Conservation (phyloP, 2,329 filamentous ascomycete species). For the Penicillium sp. region DNA sequence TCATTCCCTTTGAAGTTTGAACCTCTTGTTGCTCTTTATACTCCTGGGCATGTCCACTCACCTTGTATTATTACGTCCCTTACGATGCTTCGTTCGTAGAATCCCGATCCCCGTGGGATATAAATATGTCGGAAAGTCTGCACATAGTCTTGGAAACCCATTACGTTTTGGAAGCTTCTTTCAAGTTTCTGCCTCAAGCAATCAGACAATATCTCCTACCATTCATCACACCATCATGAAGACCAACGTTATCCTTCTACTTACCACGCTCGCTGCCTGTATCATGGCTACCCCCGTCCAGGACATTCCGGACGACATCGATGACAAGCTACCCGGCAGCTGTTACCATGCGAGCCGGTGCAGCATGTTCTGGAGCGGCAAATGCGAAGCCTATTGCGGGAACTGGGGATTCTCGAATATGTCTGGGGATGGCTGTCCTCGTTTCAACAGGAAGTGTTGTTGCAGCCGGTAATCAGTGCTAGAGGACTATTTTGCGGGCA, state of each 20-base stretch:
- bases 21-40: neutral
- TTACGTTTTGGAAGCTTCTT: neutral
- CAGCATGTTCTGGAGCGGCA: neutral
- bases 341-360: neutral
- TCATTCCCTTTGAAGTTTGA: too few relatives aligned
- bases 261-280: neutral
- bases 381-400: neutral
- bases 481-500: neutral
- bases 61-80: neutral
- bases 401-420: neutral
- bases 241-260: neutral
- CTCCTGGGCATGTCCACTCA: neutral
- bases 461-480: neutral
- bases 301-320: neutral
- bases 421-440: neutral
- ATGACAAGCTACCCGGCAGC: neutral
- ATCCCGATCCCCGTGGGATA: neutral
- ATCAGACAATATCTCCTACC: neutral
- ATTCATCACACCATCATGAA: neutral
- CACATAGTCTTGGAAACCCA: neutral
- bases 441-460: neutral
- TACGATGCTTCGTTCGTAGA: too few relatives aligned
- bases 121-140: neutral
- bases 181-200: neutral
- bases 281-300: neutral